Evolutionary conservation across 2,329 filamentous ascomycete genomes (phyloP).

Genomic region (Talaromyces pinophilus): DNA sequence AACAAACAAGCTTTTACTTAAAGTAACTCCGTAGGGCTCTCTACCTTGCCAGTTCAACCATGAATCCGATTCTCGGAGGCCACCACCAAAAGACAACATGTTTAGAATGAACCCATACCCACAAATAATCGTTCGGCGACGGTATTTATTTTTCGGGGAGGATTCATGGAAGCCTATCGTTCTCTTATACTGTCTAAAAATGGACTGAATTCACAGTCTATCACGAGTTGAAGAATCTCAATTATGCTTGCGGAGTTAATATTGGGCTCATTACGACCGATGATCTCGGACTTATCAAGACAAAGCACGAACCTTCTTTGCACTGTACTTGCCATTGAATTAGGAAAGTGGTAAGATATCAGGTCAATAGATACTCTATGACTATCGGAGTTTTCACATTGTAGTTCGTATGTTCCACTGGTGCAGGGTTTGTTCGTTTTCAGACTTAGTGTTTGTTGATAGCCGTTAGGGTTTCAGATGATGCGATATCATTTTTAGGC

Average conservation of each 20-base stretch:
- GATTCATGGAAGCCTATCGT: not conserved
- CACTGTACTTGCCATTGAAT: no score
- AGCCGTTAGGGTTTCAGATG: not conserved
- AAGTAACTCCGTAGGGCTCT: slow-evolving; percentile 7
- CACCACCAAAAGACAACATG: not conserved
- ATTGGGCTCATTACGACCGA: not conserved
- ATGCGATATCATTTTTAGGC: not conserved
- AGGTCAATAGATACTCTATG: not conserved
- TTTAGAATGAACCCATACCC: not conserved
- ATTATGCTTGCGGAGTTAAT: slow-evolving; percentile 11
- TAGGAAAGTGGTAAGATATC: not conserved
- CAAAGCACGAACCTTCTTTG: not conserved
- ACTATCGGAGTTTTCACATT: slow-evolving; percentile 8
- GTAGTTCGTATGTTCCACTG: not conserved
- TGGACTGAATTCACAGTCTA: not conserved
- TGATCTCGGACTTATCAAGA: slow-evolving; percentile 1
- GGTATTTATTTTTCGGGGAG: not conserved
- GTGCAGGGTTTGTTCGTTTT: not conserved
- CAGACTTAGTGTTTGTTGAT: not conserved
- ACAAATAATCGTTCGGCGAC: not conserved
- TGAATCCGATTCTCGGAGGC: not conserved
- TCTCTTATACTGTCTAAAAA: not conserved
- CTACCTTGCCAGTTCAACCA: not conserved
- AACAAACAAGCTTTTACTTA: not conserved
- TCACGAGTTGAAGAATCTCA: not conserved